Evolutionary conservation across 1,139 yeast species (phyloP), one percentile per base, ranked within the genome.

Genomic region (Pneumocystis jirovecii): DNA sequence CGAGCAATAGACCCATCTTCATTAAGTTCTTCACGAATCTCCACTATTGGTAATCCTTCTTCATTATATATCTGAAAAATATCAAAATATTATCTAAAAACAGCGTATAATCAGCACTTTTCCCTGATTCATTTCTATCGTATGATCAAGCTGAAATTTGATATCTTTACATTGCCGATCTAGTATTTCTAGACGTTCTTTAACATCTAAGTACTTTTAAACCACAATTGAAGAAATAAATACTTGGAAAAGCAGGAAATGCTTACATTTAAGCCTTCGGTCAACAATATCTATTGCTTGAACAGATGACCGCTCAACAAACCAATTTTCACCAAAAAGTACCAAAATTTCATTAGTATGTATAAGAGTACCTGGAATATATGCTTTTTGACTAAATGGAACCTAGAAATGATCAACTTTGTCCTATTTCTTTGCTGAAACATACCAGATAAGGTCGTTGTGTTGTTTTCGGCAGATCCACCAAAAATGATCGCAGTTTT

Each of bases 251-350:
- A 39, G 4, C 45, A 10, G 5, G 1, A 35, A 59, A 19, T 7
- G 21, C 61, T 31, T 25, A 60, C 61, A 39, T 39, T 60, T 31
- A 21, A 60, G 31, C 7, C 61, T 60, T 60, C 44, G 29, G 31
- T 60, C 40, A 12, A 60, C 61, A 15, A 60, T 42, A 60, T 60
- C 45, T 21, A 60, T 15, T 15, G 61, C 61, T 15, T 60, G 61
- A 21, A 21, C 31, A 19, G 61, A 39, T 3, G 61, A 60, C 12
- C 44, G 17, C 15, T 60, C 61, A 39, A 42, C 61, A 15, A 42
- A 60, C 61, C 61, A 60, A 60, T 60, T 42, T 31, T 60, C 61
- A 19, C 61, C 61, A 21, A 31, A 39, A 39, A 60, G 44, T 5
- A 42, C 61, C 12, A 42, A 6, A 39, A 60, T 39, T 42, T 60